Evolutionary conservation across 1,284 basidiomycete species (phyloP).

Genomic region (Chiua sp.): DNA sequence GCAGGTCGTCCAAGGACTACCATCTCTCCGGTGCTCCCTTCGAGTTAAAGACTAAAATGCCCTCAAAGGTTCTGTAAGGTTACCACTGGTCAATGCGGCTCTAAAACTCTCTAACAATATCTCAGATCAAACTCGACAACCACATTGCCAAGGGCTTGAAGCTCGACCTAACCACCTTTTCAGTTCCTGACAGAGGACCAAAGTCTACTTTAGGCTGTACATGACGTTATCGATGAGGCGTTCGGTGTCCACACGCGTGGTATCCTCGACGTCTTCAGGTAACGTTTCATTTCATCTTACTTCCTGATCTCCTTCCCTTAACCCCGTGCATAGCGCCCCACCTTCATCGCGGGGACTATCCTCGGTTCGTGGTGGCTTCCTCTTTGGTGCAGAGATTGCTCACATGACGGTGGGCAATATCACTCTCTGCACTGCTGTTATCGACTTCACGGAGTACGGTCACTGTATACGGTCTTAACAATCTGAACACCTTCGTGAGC

Average conservation of each 20-base stretch:
- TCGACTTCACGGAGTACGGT: conserved; percentile 97
- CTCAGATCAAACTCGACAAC: conserved; percentile 96
- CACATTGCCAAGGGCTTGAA: conserved; percentile 98
- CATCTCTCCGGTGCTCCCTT: conserved; percentile 80
- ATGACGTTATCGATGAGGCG: conserved; percentile 90
- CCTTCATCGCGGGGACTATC: too few relatives aligned
- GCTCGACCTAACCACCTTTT: conserved; percentile 87
- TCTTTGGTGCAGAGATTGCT: conserved; percentile 93
- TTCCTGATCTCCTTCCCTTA: too few relatives aligned
- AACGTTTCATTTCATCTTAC: too few relatives aligned
- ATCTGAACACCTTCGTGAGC: conserved; percentile 94
- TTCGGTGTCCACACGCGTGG: conserved; percentile 84
- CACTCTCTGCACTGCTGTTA: conserved; percentile 90
- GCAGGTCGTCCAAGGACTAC: conserved; percentile 75
- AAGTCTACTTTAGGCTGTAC: conserved; percentile 79
- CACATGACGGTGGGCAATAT: conserved; percentile 96
- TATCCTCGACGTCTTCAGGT: too few relatives aligned
- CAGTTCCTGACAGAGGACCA: conserved; percentile 85
- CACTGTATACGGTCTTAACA: conserved; percentile 94
- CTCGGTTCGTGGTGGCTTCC: conserved; percentile 87
- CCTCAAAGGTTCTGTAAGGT: conserved; percentile 92
- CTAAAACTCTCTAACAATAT: conserved; percentile 68
- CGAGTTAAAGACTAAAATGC: conserved; percentile 96
- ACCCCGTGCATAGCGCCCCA: too few relatives aligned
- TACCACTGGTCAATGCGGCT: conserved; percentile 71